phyloP scores from a whole-genome alignment of 2,329 filamentous ascomycete species.

The Tolypocladium ophioglossoides region DNA sequence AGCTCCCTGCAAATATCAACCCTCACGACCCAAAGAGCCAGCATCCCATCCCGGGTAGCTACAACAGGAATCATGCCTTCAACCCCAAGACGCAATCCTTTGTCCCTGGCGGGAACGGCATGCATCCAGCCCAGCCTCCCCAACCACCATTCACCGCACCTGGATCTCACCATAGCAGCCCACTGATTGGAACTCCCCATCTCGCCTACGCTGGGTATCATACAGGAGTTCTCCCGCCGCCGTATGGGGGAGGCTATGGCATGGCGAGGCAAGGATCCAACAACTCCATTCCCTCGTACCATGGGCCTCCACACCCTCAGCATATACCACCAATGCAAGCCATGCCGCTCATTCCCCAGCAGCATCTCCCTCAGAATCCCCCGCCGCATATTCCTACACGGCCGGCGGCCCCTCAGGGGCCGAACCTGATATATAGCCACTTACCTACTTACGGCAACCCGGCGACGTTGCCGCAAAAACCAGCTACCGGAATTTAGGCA shows the following conservation, averaged over 20 bases:
- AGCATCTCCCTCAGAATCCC: constrained; percentile 32
- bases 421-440: constrained; percentile 37
- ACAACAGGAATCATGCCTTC: constrained; percentile 67
- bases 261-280: constrained; percentile 49
- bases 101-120: constrained; percentile 51
- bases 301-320: constrained; percentile 24
- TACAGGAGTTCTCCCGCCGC: constrained; percentile 29
- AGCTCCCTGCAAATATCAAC: constrained; percentile 60
- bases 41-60: constrained; percentile 78
- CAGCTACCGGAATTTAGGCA: constrained; percentile 35
- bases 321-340: constrained; percentile 30
- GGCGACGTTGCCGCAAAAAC: constrained; percentile 49
- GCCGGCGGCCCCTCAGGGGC: constrained; percentile 30
- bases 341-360: constrained; percentile 25
- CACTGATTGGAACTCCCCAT: constrained; percentile 41
- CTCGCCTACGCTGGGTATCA: constrained; percentile 38
- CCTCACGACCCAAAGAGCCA: constrained; percentile 64
- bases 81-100: constrained; percentile 94
- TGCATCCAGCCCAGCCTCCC: constrained; percentile 36
- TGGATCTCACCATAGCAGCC: constrained; percentile 40
- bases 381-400: constrained; percentile 35
- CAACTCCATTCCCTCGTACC: constrained; percentile 41
- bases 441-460: constrained; percentile 49
- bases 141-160: constrained; percentile 37
- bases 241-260: constrained; percentile 38